Conservation (phyloP, 2,329 filamentous ascomycete genomes). For the Elsinoe necatrix region DNA sequence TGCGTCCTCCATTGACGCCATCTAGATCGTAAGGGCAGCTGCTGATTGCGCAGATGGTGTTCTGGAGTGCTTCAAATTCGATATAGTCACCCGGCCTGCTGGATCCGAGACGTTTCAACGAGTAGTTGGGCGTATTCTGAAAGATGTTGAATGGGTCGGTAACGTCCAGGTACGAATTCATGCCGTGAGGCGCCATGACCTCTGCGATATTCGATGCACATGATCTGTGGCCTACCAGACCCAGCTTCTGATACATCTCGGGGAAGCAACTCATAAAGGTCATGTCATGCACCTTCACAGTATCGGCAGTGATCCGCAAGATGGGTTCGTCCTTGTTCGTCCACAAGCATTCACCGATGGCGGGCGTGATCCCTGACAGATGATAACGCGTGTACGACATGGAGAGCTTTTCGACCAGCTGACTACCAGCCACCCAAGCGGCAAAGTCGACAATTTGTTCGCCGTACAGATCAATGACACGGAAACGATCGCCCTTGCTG, state of each 20-base stretch:
- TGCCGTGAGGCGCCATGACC: conserved; percentile 31
- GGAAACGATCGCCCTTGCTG: conserved; percentile 30
- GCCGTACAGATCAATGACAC: conserved; percentile 34
- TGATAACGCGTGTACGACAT: conserved; percentile 35
- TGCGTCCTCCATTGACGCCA: conserved; percentile 33
- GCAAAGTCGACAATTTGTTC: conserved; percentile 35
- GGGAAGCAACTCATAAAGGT: conserved; percentile 35
- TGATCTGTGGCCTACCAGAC: conserved; percentile 29
- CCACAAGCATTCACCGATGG: conserved; percentile 32
- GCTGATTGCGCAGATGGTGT: conserved; percentile 30
- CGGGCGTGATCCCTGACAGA: conserved; percentile 29
- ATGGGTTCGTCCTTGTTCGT: conserved; percentile 32
- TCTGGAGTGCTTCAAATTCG: conserved; percentile 32
- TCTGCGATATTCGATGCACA: conserved; percentile 34
- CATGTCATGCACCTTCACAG: conserved; percentile 35
- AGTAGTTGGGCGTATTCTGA: conserved; percentile 35
- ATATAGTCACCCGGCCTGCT: conserved; percentile 33
- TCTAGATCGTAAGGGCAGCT: conserved; percentile 33
- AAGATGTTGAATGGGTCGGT: conserved; percentile 36
- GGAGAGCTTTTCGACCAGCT: conserved; percentile 30
- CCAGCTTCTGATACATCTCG: conserved; percentile 29
- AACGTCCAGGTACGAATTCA: conserved; percentile 29
- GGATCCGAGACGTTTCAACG: conserved; percentile 30
- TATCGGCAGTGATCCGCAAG: conserved; percentile 31
- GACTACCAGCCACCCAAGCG: conserved; percentile 28